Conservation (phyloP, 2,329 filamentous ascomycete species). For the Botrytis paeoniae region DNA sequence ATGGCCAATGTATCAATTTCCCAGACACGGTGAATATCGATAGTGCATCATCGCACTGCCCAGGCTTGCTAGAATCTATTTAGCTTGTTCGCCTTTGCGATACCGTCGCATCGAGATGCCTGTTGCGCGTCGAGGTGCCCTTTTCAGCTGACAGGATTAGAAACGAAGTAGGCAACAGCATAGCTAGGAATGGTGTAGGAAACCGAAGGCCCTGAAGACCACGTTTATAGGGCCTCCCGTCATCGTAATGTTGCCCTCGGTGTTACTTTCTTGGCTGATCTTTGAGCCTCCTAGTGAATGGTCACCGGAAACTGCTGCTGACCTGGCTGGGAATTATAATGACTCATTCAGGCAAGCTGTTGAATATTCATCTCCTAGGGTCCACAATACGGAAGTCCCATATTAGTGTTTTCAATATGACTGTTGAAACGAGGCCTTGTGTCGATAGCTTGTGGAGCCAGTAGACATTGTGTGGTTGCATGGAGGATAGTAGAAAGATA, state of each 20-base stretch:
- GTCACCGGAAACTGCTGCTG: neutral
- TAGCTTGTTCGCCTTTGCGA: conserved; percentile 1
- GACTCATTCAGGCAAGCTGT: neutral
- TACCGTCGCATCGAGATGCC: neutral
- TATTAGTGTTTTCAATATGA: neutral
- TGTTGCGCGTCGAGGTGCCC: neutral
- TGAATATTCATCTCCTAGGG: neutral
- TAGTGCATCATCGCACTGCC: neutral
- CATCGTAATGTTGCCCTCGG: neutral
- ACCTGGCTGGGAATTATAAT: neutral
- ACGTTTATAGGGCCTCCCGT: neutral
- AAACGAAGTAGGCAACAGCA: neutral
- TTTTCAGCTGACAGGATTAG: neutral
- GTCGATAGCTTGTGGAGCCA: neutral
- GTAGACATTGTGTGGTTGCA: neutral
- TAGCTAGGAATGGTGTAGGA: neutral
- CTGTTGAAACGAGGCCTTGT: too few species aligned
- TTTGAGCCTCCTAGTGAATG: neutral
- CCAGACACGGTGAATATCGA: neutral
- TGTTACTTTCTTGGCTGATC: neutral
- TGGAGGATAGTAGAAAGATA: neutral
- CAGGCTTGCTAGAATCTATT: neutral
- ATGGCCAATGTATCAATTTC: neutral
- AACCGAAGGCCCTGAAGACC: neutral
- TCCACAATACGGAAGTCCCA: neutral